Evolutionary conservation across 352 stramenopile species (phyloP).

Genomic region (Phytophthora idaei): DNA sequence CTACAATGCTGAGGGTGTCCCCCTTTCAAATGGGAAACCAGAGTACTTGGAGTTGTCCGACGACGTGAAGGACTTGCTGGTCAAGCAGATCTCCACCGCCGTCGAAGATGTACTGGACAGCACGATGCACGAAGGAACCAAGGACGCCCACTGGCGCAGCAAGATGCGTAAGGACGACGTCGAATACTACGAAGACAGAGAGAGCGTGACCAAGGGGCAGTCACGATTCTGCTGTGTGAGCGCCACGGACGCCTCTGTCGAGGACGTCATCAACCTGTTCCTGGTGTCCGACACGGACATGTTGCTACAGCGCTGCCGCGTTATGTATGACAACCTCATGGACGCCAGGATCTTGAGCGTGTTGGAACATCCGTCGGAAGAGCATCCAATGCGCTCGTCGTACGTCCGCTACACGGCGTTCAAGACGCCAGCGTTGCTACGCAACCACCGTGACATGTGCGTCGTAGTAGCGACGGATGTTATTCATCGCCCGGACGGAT

Average conservation of each 20-base stretch:
- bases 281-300: slow-evolving; percentile 39
- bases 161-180: slow-evolving; percentile 46
- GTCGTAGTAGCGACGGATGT: slow-evolving; percentile 49
- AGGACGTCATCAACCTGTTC: slow-evolving; percentile 48
- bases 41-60: slow-evolving; percentile 33
- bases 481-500: slow-evolving; percentile 38
- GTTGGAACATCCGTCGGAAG: slow-evolving; percentile 36
- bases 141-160: slow-evolving; percentile 31
- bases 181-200: slow-evolving; percentile 45
- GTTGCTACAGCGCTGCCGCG: slow-evolving; percentile 37
- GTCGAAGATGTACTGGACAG: slow-evolving; percentile 45
- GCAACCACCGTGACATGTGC: slow-evolving; percentile 47
- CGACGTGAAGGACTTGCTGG: slow-evolving; percentile 34
- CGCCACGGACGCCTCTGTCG: slow-evolving; percentile 35
- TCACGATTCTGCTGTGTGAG: slow-evolving; percentile 48
- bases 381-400: slow-evolving; percentile 39
- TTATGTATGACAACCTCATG: slow-evolving; percentile 53
- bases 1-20: slow-evolving; percentile 22
- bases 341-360: slow-evolving; percentile 43
- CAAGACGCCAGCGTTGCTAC: slow-evolving; percentile 38
- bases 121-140: slow-evolving; percentile 40
- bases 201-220: slow-evolving; percentile 35
- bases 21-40: slow-evolving; percentile 8
- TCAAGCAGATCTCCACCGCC: slow-evolving; percentile 32
- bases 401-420: slow-evolving; percentile 52